Base-by-base conservation (phyloP, 345 rosid species). In the Populus tremula region DNA sequence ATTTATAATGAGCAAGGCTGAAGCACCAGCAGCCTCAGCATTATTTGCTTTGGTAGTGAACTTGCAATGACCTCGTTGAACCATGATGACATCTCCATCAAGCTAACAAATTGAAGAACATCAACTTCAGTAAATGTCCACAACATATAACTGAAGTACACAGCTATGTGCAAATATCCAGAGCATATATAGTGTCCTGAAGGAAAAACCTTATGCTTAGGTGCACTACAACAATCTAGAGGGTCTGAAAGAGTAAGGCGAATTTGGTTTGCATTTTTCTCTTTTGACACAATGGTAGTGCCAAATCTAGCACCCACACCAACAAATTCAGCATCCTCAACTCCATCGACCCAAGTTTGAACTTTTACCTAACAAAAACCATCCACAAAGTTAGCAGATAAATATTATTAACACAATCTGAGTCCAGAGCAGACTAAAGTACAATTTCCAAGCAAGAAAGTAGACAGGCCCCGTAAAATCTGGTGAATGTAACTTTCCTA, bases 221-320 rank as follows among this genome's bases (percentile, higher is more conserved):
- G 94, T 0, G 69, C 54, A 76, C 81, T 76, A 82, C 99, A 96
- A 85, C 89, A 92, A 87, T 96, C 94, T 21, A 87, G 94, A 77
- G 98, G 99, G 69, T 94, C 87, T 33, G 99, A 90, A 72, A 88
- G 90, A 74, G 85, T 82, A 84, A 96, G 92, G 70, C 50, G 94
- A 62, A 84, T 85, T 72, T 82, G 95, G 78, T 94, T 84, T 14
- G 99, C 98, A 73, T 92, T 91, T 86, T 94, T 96, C 91, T 94
- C 99, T 90, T 93, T 92, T 2, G 98, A 89, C 47, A 89, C 97
- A 72, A 96, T 94, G 25, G 88, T 73, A 50, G 82, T 84, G 71
- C 99, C 99, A 56, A 96, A 96, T 85, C 99, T 88, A 71, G 99
- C 98, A 49, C 98, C 98, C 5, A 96, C 97, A 1, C 99, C 99